Percentiles rank a stretch among this genome's conserved stretches.
These are phyloP conservation scores for Termitomyces sp. DNA, from an alignment of 768 basidiomycete genomes.

Conservation along the genomic window DNA sequence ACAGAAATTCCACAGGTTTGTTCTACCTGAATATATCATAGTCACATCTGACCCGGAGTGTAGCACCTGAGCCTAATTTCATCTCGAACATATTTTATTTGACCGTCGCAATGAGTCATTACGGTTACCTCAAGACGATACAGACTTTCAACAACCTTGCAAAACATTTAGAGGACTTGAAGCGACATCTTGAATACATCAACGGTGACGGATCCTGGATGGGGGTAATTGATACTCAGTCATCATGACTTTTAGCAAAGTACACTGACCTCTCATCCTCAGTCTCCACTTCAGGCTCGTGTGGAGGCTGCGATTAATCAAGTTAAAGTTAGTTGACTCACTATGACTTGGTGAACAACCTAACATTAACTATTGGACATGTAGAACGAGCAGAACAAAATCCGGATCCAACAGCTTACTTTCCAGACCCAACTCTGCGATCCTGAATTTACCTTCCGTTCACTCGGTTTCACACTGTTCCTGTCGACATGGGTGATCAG, in stretches of 20 bases:
- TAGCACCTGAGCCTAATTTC: slow-evolving; percentile 78
- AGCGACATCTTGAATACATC: slow-evolving; percentile 70
- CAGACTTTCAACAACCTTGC: slow-evolving; percentile 67
- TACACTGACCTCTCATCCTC: background rate
- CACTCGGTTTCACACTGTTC: slow-evolving; percentile 82
- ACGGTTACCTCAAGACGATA: slow-evolving; percentile 81
- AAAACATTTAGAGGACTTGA: slow-evolving; percentile 72
- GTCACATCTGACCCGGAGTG: background rate
- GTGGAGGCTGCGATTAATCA: slow-evolving; percentile 73
- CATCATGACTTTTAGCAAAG: background rate
- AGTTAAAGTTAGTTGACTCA: slow-evolving; percentile 50
- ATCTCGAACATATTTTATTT: slow-evolving; percentile 95
- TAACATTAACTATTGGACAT: background rate
- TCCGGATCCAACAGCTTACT: slow-evolving; percentile 69
- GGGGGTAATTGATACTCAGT: slow-evolving; percentile 46
- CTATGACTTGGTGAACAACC: background rate
- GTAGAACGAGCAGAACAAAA: slow-evolving; percentile 66
- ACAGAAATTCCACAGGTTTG: slow-evolving; percentile 40
- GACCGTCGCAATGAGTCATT: slow-evolving; percentile 81
- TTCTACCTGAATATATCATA: background rate
- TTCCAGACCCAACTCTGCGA: slow-evolving; percentile 85
- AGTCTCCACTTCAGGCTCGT: slow-evolving; percentile 73
- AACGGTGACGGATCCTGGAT: slow-evolving; percentile 79
- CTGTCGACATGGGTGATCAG: slow-evolving; percentile 93
- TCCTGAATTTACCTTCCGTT: slow-evolving; percentile 75